Base-by-base conservation (phyloP, 257 asterid genomes). In the Fraxinus pennsylvanica region DNA sequence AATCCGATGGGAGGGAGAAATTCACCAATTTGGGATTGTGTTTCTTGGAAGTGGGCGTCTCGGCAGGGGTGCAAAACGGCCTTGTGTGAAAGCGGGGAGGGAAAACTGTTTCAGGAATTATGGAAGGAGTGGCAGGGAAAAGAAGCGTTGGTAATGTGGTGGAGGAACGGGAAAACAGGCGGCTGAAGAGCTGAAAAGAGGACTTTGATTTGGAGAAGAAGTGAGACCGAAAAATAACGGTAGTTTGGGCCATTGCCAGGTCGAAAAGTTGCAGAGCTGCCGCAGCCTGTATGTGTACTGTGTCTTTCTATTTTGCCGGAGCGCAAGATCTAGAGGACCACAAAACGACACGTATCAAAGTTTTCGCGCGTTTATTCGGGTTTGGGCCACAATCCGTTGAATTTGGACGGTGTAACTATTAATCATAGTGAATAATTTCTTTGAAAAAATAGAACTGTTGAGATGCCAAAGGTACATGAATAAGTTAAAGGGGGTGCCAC, bases 1-100 rank as follows among this genome's bases (percentile, higher is more conserved):
- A 27, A 38, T 90, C 94, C 36, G 96, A 87, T 70, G 97, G 91
- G 70, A 91, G 88, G 13, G 98, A 92, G 91, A 89, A 94, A 75
- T 94, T 94, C 6, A 91, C 94, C 71, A 92, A 80, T 76, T 88
- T 86, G n/a, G 96, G 87, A 83, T 85, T 91, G 33, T 82, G 52
- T 10, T 43, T 43, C 17, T 43, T 12, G 4, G 52, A 17, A 10
- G 52, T 43, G 17, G 52, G 52, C 17, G 17, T 10, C 17, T 43
- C 52, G 52, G 52, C 17, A 2, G 52, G 52, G 15, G 83, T 81
- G 87, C 87, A 86, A 38, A 85, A 82, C 22, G 81, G 50, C 68
- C 80, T 67, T 10, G 41, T 35, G 50, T 52, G 74, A 7, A 76
- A 71, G 76, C 9, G 73, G 43, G 68, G 1, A 35, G 75, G 68